Evolutionary conservation across 352 stramenopile species (phyloP).

Genomic region (Phytophthora crassamura): DNA sequence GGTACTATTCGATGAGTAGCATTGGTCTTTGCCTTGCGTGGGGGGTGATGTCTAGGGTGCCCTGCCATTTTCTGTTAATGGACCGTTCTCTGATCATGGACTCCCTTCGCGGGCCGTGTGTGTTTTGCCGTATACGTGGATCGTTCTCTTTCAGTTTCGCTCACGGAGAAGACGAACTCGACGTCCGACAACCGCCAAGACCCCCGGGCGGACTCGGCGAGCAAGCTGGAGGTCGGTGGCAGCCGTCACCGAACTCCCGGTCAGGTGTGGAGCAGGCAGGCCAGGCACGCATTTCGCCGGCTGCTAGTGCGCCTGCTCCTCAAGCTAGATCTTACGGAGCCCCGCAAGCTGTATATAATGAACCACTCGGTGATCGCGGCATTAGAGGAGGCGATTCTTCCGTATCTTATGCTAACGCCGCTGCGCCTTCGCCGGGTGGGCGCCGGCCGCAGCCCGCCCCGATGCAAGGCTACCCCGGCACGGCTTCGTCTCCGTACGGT

Average conservation of each 20-base stretch:
- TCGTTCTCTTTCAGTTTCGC: constrained; percentile 66
- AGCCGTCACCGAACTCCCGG: constrained; percentile 27
- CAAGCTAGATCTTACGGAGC: constrained; percentile 71
- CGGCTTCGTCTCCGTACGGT: constrained; percentile 31
- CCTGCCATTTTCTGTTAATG: constrained; percentile 29
- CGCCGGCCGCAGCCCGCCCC: constrained; percentile 16
- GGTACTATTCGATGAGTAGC: constrained; percentile 53
- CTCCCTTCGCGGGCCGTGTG: constrained; percentile 27
- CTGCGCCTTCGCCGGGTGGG: constrained; percentile 30
- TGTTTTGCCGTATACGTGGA: constrained; percentile 34
- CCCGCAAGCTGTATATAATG: constrained; percentile 67
- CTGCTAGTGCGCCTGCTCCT: constrained; percentile 38
- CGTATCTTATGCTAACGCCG: constrained; percentile 56
- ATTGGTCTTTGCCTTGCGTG: constrained; percentile 21
- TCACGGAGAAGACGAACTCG: constrained; percentile 79
- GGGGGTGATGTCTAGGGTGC: constrained; percentile 16
- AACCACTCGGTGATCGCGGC: constrained; percentile 58
- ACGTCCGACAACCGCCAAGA: constrained; percentile 23
- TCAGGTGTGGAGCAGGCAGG: constrained; percentile 22
- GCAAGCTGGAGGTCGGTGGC: constrained; percentile 35
- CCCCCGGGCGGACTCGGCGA: constrained; percentile 21
- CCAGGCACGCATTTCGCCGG: constrained; percentile 25
- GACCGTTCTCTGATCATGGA: constrained; percentile 40
- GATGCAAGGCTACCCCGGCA: constrained; percentile 26
- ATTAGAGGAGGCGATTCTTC: constrained; percentile 50